Evolutionary conservation across 768 basidiomycete species (phyloP).

Genomic region (Daedaleopsis sinensis): DNA sequence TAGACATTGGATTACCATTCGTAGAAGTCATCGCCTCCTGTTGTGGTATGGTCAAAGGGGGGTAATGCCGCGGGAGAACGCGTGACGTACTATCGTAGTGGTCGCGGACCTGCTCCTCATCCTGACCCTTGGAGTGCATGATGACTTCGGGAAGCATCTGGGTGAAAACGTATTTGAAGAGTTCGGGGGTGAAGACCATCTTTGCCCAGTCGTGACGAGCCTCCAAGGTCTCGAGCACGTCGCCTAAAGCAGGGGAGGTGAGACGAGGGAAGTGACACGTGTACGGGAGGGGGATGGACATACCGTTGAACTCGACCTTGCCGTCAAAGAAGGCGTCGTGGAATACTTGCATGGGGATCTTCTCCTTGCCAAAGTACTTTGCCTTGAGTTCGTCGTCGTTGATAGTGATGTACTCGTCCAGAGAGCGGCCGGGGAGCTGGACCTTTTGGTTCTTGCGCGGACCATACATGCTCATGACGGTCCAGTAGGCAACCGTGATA

Average conservation of each 20-base stretch:
- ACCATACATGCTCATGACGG: constrained; percentile 81
- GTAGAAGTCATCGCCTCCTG: constrained; percentile 96
- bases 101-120: constrained; percentile 93
- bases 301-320: constrained; percentile 96
- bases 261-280: constrained; percentile 13
- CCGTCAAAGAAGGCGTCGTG: constrained; percentile 97
- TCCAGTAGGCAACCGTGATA: constrained; percentile 87
- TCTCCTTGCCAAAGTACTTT: constrained; percentile 80
- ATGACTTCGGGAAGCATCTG: constrained; percentile 93
- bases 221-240: constrained; percentile 92
- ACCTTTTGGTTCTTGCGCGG: constrained; percentile 84
- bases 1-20: constrained; percentile 56
- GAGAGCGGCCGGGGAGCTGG: constrained; percentile 77
- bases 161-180: constrained; percentile 93
- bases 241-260: constrained; percentile 52
- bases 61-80: constrained; percentile 13
- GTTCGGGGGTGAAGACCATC: constrained; percentile 86
- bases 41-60: constrained; percentile 3
- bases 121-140: constrained; percentile 87
- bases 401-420: constrained; percentile 91
- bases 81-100: constrained; percentile 84
- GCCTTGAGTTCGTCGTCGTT: constrained; percentile 81
- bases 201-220: constrained; percentile 95
- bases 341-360: constrained; percentile 97
- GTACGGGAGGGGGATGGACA: constrained; percentile 24